Conservation (phyloP, 768 basidiomycete species). For the Agaricus subrufescens region DNA sequence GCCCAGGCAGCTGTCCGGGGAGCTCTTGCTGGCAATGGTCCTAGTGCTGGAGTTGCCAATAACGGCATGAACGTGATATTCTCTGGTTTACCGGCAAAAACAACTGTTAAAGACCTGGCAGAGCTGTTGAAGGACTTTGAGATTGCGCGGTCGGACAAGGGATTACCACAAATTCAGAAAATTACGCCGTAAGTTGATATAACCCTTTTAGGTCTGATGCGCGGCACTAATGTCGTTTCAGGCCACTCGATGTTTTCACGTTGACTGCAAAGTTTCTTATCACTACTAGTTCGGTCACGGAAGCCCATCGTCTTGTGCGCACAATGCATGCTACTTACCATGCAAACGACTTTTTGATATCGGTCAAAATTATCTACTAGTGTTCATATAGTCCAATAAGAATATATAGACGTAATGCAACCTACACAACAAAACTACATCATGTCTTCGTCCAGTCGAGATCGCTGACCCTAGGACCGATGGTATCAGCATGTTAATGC, state of each 20-base stretch:
- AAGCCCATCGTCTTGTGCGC: slow-evolving; percentile 68
- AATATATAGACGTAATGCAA: slow-evolving; percentile 21
- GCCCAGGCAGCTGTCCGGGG: slow-evolving; percentile 22
- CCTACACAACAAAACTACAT: slow-evolving; percentile 22
- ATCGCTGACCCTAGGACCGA: slow-evolving; percentile 45
- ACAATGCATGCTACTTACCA: slow-evolving; percentile 51
- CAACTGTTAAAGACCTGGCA: slow-evolving; percentile 29
- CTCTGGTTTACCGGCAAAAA: slow-evolving; percentile 55
- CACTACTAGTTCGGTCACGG: slow-evolving; percentile 49
- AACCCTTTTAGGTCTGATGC: not conserved
- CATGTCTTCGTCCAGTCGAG: slow-evolving; percentile 59
- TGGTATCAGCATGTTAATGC: not conserved
- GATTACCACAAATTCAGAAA: slow-evolving; percentile 44
- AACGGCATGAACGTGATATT: slow-evolving; percentile 53
- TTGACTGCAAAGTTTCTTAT: slow-evolving; percentile 51
- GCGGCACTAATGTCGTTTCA: slow-evolving; percentile 12
- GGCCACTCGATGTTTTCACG: slow-evolving; percentile 34
- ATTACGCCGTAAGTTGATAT: slow-evolving; percentile 40
- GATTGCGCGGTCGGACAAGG: slow-evolving; percentile 31
- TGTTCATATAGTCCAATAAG: slow-evolving; percentile 8
- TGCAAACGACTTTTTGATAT: slow-evolving; percentile 17
- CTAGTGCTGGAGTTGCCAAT: slow-evolving; percentile 45
- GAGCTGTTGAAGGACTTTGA: slow-evolving; percentile 39
- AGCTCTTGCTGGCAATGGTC: slow-evolving; percentile 35
- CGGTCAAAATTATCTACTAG: slow-evolving; percentile 35